Base-by-base conservation (phyloP, 257 asterid species). In the Solanum peruvianum region DNA sequence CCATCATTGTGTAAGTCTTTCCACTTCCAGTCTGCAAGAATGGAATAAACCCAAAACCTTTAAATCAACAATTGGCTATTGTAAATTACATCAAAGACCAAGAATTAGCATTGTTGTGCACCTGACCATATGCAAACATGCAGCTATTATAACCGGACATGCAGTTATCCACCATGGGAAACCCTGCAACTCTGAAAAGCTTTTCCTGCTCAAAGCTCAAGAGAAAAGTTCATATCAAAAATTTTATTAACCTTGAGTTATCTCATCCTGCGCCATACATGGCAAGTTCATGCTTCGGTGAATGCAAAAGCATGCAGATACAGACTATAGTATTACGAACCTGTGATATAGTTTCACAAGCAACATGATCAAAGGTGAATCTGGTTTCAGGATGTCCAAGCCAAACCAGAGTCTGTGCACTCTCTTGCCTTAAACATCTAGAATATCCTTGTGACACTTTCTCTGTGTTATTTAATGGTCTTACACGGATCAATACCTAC, bases 41-140 rank as follows among this genome's bases (percentile, higher is more conserved):
- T 80, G 66, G 66, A 47, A 80, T 29, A 45, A 47, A 15, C 60
- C 21, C 85, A 80, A 80, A 80, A 80, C 44, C 27, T 80, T 29
- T 80, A 29, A 45, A 27, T 47, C 20, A 80, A 49, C 29, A 29
- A 80, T 47, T 7, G 18, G 25, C 85, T 80, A 47, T 27, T 47
- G 41, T 27, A 29, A 66, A 41, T 41, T 85, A 69, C 44, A 77
- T 41, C 87, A 67, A 77, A 81, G 13, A 45, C 47, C 71, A 71
- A 88, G 37, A 31, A 44, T 85, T 71, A 58, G 60, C 87, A 16
- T 58, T 15, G 85, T 72, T 15, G 33, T 86, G 21, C 86, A 94
- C 98, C 94, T 94, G 98, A 69, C 98, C 98, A 89, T 94, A 96
- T 73, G 98, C 98, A 91, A 96, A 94, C 93, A 96, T 94, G 95